Base-by-base conservation (phyloP, 441 rosid species). In the Mallotus japonicus region DNA sequence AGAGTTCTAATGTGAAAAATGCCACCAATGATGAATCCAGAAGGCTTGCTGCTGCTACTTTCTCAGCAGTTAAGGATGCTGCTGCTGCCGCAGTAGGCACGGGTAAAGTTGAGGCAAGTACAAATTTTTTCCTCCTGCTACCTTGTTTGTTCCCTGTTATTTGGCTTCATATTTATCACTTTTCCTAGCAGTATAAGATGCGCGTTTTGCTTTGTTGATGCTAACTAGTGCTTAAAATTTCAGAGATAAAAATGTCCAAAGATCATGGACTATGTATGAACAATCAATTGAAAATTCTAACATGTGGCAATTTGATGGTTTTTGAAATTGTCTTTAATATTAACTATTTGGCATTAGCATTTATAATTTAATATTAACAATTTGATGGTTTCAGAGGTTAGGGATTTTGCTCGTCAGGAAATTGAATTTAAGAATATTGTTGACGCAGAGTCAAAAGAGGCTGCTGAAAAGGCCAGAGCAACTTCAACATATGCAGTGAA, bases 391-490 rank as follows among this genome's bases (percentile, higher is more conserved):
- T 54, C 84, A 0, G 96, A 91, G 83, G 87, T 92, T 3, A 83
- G 90, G 80, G 97, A 93, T 76, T 90, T 95, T 76, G 97, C 97
- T 1, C 97, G 99, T 70, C n/a, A n/a, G n/a, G n/a, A n/a, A n/a
- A n/a, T n/a, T n/a, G n/a, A n/a, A n/a, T n/a, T n/a, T n/a, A n/a
- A 83, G 86, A 87, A 83, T 84, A 82, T 85, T 22, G 88, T 90
- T 42, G 91, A 89, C 80, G 87, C 89, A 16, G 97, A 87, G 73
- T 89, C 95, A n/a, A 92, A 80, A 75, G 97, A 94, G 76, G 97
- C 94, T 60, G 78, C 89, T 28, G 98, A 87, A 62, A 87, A 76
- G 86, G 81, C 84, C 46, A 87, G 87, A 64, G 79, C 79, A 28
- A 9, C 86, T 20, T 75, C 87, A 34, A 63, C 93, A 44, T 93